A percentile compares a stretch with the other conserved stretches of the same genome.
Conservation (phyloP, 2,329 filamentous ascomycete genomes). For the Phyllosticta citriasiana region DNA sequence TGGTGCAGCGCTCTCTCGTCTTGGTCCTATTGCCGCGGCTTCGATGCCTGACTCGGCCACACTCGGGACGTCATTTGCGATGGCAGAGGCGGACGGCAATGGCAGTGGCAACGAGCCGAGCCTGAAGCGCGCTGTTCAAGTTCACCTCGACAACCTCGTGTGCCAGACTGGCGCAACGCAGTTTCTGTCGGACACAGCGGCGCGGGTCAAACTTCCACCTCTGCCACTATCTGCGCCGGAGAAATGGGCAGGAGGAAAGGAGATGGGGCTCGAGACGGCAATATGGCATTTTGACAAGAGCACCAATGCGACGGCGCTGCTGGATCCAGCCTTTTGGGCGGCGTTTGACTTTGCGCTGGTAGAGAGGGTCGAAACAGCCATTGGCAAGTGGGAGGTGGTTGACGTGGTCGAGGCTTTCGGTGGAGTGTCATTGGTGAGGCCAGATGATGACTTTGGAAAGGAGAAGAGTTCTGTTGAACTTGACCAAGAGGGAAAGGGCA, state of each 20-base stretch:
- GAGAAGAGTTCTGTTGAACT: conserved; percentile 10
- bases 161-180: conserved; percentile 55
- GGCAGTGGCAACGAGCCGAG: conserved; percentile 13
- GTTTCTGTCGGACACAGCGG: conserved; percentile 38
- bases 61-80: background rate
- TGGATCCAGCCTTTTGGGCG: conserved; percentile 46
- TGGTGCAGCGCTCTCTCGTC: conserved; percentile 57
- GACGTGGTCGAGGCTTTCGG: conserved; percentile 42
- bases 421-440: conserved; percentile 39
- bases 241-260: background rate
- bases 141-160: conserved; percentile 51
- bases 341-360: conserved; percentile 49
- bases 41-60: conserved; percentile 14
- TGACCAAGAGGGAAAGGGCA: background rate
- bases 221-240: background rate
- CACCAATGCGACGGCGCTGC: conserved; percentile 38
- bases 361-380: conserved; percentile 39
- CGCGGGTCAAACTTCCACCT: background rate
- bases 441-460: conserved; percentile 28
- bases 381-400: conserved; percentile 43
- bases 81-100: conserved; percentile 13
- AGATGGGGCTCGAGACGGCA: conserved; percentile 6
- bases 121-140: conserved; percentile 19
- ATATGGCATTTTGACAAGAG: conserved; percentile 53
- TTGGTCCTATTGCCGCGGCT: conserved; percentile 26